phyloP scores from a whole-genome alignment of 169 alveolate genomes.

The Plasmodium gaboni region DNA sequence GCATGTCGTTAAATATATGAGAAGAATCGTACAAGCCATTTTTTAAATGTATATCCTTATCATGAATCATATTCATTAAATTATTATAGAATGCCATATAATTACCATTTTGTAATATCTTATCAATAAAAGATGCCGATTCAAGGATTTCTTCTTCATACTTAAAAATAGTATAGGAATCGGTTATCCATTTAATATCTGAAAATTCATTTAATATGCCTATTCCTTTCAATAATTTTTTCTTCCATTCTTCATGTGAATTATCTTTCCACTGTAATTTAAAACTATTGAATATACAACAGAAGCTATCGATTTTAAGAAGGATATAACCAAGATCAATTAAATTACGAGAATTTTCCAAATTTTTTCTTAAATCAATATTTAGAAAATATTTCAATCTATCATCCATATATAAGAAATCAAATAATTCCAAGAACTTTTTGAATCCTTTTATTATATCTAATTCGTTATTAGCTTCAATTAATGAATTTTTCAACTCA shows the following conservation, averaged over 20 bases:
- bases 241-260: constrained; percentile 63
- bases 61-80: constrained; percentile 52
- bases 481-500: constrained; percentile 45
- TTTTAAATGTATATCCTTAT: constrained; percentile 14
- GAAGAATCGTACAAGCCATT: constrained; percentile 54
- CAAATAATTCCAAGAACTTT: constrained; percentile 64
- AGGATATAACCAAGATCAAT: constrained; percentile 63
- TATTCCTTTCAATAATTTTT: constrained; percentile 48
- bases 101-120: constrained; percentile 50
- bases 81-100: constrained; percentile 37
- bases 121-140: constrained; percentile 58
- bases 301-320: constrained; percentile 33
- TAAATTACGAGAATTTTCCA: constrained; percentile 23
- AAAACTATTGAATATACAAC: constrained; percentile 30
- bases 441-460: constrained; percentile 43
- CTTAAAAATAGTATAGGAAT: constrained; percentile 34
- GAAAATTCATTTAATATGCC: constrained; percentile 70
- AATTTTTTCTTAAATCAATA: constrained; percentile 26
- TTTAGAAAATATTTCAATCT: constrained; percentile 43
- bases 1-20: constrained; percentile 49
- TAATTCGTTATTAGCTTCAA: constrained; percentile 22
- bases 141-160: constrained; percentile 63
- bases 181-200: constrained; percentile 69
- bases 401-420: constrained; percentile 48
- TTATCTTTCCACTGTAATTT: constrained; percentile 27